Evolutionary conservation across 441 rosid genomes (phyloP), one percentile per base, ranked within the genome.

Genomic region (Gossypium laxum): DNA sequence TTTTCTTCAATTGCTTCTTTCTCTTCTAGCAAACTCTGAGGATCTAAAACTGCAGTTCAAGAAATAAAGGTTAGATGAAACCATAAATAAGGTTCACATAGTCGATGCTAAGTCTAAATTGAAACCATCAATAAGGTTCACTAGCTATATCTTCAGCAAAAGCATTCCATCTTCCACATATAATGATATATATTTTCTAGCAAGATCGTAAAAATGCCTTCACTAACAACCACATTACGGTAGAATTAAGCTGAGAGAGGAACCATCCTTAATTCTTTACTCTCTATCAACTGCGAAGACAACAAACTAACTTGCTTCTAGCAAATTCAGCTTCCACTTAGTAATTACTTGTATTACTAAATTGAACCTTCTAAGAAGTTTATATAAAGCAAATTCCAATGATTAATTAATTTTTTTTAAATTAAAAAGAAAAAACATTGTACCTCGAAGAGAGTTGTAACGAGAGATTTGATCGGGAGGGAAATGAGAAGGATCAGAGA

Each of bases 381-480:
- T 5, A 5, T 18, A 38, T 56, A 22, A 21, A 22, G 60, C 32
- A 56, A 56, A 56, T 21, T 56, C 15, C 12, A 21, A 56, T 56
- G 7, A 50, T 50, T 59, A 34, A 62, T 8, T 38, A 34, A 43
- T 7, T 28, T 34, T 34, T 5, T 5, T 4, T 11, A 1, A 24
- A 7, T 3, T 22, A 12, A 54, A 54, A 19, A 19, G 41, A 34
- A 57, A 22, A 48, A n/a, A 14, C 19, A n/a, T 14, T 57, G 15
- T 34, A 93, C 97, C 91, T 87, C 91, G 90, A 68, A 91, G 89
- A 71, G 95, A 81, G 72, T 88, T 91, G 84, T 88, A 85, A 69
- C 97, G 93, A 71, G 91, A 88, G 85, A 93, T 86, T 90, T 86
- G 98, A 84, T 93, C 92, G 71, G 97, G 88, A 80, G 95, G 96